Conservation (phyloP, 768 basidiomycete genomes). For the Psilocybe cyanescens region DNA sequence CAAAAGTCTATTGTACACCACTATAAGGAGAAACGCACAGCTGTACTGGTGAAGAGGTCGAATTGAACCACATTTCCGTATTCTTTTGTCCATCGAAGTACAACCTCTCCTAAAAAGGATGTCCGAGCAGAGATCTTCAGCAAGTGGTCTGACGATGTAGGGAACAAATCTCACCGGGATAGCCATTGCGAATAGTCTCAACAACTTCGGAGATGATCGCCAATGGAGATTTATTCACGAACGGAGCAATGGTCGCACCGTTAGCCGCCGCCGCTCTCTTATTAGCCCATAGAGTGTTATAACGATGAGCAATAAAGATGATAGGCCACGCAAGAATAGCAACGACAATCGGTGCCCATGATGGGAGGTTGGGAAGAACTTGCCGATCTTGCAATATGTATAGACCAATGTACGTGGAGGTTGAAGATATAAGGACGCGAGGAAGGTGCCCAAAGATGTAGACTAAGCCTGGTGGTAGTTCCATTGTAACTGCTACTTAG, state of each 20-base stretch:
- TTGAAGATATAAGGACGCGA: background rate
- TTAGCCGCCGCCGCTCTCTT: conserved; percentile 12
- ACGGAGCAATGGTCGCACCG: conserved; percentile 18
- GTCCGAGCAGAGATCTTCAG: background rate
- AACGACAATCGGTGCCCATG: conserved; percentile 11
- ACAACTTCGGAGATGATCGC: conserved; percentile 12
- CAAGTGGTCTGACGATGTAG: background rate
- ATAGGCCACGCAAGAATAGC: conserved; percentile 13
- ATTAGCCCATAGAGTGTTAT: conserved; percentile 13
- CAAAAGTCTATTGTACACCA: background rate
- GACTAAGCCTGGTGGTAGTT: background rate
- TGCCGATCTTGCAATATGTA: background rate
- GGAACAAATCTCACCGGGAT: conserved; percentile 31
- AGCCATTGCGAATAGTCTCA: conserved; percentile 28
- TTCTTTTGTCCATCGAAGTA: conserved; percentile 27
- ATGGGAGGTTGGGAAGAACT: background rate
- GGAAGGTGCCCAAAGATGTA: background rate
- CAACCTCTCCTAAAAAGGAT: conserved; percentile 4
- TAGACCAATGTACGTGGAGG: background rate
- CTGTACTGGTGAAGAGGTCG: conserved; percentile 31
- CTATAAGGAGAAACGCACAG: conserved; percentile 26
- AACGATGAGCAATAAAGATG: conserved; percentile 9
- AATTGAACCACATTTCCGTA: conserved; percentile 39
- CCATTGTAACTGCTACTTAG: background rate
- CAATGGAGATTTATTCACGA: conserved; percentile 14